Evolutionary conservation across 1,284 basidiomycete genomes (phyloP), one percentile per base, ranked within the genome.

Genomic region (Apiotrichum akiyoshidainum): DNA sequence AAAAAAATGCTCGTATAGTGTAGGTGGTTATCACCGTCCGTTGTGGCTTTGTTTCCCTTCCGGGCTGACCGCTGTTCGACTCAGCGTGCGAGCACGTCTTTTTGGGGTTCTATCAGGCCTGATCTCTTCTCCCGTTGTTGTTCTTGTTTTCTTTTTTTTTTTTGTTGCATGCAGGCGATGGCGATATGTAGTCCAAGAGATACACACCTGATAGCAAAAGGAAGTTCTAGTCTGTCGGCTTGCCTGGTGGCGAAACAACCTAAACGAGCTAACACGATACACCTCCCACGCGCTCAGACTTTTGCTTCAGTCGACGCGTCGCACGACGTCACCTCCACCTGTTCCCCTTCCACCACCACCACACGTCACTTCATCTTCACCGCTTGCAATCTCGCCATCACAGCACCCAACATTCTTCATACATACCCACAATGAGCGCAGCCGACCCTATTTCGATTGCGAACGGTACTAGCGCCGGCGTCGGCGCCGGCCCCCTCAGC

Each of bases 71-170:
- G 58, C 58, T 55, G 58, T 59, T 59, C 58, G 58, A 59, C 47
- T 59, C 58, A 59, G 58, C 58, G 52, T 58, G 52, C 57, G 57
- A 51, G 52, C 57, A 58, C 47, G 17, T 13, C n/a, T 41, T 57
- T 52, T 46, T 49, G 45, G 10, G 12, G n/a, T n/a, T n/a, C n/a
- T n/a, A n/a, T n/a, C n/a, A n/a, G n/a, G n/a, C n/a, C n/a, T n/a
- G n/a, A n/a, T n/a, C n/a, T n/a, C n/a, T n/a, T n/a, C n/a, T n/a
- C n/a, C n/a, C n/a, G n/a, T n/a, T n/a, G n/a, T n/a, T n/a, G n/a
- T n/a, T n/a, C n/a, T n/a, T 31, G 26, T 31, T 31, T 7, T 31
- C 4, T 42, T 19, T 10, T 46, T 34, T 37, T 22, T 11, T 39
- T 39, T 11, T 42, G 1, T 44, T 11, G 51, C 13, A 21, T 42